Evolutionary conservation across 2,329 filamentous ascomycete genomes (phyloP).

Genomic region (Apiospora rasikravindrae): DNA sequence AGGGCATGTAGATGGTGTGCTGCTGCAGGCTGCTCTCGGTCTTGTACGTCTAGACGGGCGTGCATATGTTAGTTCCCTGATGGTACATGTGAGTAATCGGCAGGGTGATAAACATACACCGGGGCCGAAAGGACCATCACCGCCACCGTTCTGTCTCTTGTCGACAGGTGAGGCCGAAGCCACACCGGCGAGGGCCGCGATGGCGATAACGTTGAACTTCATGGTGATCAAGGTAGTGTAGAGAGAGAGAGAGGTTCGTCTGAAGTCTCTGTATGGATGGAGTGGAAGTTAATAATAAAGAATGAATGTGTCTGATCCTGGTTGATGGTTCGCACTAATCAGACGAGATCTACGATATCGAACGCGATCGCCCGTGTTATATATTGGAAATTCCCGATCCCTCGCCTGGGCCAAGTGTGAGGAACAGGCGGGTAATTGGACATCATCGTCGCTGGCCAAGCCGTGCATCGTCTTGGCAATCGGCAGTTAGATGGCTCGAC

Average conservation of each 20-base stretch:
- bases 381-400: background rate
- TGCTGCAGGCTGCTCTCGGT: slow-evolving; percentile 21
- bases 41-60: background rate
- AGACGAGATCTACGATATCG: background rate
- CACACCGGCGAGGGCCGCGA: background rate
- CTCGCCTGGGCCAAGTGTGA: background rate
- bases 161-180: background rate
- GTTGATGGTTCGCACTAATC: slow-evolving; percentile 3
- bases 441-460: background rate
- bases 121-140: background rate
- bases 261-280: background rate
- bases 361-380: background rate
- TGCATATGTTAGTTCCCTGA: background rate
- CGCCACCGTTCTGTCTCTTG: background rate
- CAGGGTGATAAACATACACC: background rate
- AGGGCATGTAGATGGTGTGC: slow-evolving; percentile 35
- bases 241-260: background rate
- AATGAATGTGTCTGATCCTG: background rate
- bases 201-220: background rate
- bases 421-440: background rate
- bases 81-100: no score
- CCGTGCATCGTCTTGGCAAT: background rate
- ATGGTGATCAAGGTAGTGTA: background rate
- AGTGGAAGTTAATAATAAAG: background rate
- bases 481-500: background rate